Evolutionary conservation across 352 stramenopile species (phyloP), one percentile per base, ranked within the genome.

Genomic region (Phytopythium ostracodes): DNA sequence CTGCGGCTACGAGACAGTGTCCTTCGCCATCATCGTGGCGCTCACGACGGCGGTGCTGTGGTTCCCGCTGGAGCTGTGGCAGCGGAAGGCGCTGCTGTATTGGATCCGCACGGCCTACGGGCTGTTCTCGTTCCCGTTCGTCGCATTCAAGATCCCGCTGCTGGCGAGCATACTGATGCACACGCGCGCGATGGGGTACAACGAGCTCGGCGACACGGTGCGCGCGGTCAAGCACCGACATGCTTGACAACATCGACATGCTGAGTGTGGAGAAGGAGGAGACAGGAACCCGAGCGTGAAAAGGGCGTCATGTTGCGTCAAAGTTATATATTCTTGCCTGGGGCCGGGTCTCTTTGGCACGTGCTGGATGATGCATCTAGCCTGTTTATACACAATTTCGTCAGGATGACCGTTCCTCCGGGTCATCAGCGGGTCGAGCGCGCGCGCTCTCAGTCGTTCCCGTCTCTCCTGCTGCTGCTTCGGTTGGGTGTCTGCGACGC

Each of bases 101-200:
- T 96, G 88, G 88, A 76, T 96, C 36, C 85, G 87, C 4, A 94
- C 84, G 4, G 77, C 80, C 4, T 96, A 96, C 53, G 88, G 87
- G 11, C 67, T 96, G 24, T 87, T 93, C 52, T 92, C 84, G 20
- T 75, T 94, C n/a, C 88, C 88, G n/a, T 96, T 91, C 49, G 64
- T 95, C 31, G 65, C 88, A 17, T 95, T 96, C 70, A 96, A 96
- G 64, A 82, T 96, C 63, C 88, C 88, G 9, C 60, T 96, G 35
- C 54, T 96, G 18, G 79, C 84, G 18, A 92, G 84, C 60, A 77
- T 96, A 46, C 68, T 96, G 22, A 84, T 94, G 71, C 87, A 94
- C 70, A 93, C 87, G 44, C 76, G 71, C 1, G 78, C 80, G 24
- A 96, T 94, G 87, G 88, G 87, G 17, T 96, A 96, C 71, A 91